Conservation (phyloP, 768 basidiomycete species). For the Suillus fuscotomentosus region DNA sequence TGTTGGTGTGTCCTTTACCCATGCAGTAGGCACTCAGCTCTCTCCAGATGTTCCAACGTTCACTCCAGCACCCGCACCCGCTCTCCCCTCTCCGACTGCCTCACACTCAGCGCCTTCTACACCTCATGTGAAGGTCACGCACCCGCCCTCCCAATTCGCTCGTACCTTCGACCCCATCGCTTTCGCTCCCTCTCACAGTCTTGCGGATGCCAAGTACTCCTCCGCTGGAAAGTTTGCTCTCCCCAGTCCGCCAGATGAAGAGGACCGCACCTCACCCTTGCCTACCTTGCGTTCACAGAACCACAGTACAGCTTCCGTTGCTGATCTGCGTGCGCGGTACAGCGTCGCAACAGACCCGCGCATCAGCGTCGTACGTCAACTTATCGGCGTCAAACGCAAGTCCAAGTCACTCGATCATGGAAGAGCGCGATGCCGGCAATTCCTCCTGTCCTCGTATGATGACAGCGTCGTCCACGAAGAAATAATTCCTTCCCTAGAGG, state of each 20-base stretch:
- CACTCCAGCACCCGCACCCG: constrained; percentile 35
- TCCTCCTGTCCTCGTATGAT: constrained; percentile 47
- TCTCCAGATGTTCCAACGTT: constrained; percentile 25
- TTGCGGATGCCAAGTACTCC: constrained; percentile 71
- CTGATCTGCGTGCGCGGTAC: constrained; percentile 41
- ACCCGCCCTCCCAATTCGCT: constrained; percentile 23
- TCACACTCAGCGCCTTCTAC: constrained; percentile 49
- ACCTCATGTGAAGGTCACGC: constrained; percentile 50
- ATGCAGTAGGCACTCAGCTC: constrained; percentile 28
- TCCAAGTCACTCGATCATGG: constrained; percentile 45
- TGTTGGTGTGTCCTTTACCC: constrained; percentile 21
- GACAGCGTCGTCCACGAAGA: constrained; percentile 29
- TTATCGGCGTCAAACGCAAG: constrained; percentile 74
- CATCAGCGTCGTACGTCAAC: constrained; percentile 61
- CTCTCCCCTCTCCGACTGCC: constrained; percentile 50
- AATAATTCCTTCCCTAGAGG: constrained; percentile 10
- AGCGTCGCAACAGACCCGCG: constrained; percentile 67
- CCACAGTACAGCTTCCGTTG: constrained; percentile 12
- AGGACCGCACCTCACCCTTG: constrained; percentile 33
- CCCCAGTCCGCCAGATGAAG: constrained; percentile 60
- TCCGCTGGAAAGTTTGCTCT: constrained; percentile 69
- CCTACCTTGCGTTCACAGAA: constrained; percentile 8
- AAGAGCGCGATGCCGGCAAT: constrained; percentile 34
- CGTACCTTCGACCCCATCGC: constrained; percentile 68
- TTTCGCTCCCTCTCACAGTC: constrained; percentile 61